Evolutionary conservation across 2,329 filamentous ascomycete species (phyloP).

Genomic region (Exutisphaerella laricina): DNA sequence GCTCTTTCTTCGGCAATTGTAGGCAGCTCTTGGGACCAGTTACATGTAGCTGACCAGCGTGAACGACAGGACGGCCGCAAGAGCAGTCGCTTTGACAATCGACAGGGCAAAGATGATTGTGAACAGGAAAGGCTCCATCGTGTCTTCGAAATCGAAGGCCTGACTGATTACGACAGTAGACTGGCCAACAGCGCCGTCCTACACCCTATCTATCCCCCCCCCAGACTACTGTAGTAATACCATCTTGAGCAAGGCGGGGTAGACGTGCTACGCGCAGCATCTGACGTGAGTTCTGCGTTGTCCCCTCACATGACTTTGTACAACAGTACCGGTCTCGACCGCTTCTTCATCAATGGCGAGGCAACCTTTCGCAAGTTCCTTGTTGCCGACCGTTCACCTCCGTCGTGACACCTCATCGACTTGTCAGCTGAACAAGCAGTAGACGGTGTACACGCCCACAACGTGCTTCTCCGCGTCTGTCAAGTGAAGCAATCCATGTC

Average conservation of each 20-base stretch:
- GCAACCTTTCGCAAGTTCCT: no score
- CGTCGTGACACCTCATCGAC: no score
- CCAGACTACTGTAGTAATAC: no score
- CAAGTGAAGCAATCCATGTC: slow-evolving; percentile 1
- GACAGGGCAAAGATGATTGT: slow-evolving; percentile 13
- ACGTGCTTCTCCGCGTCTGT: background rate
- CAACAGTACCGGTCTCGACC: background rate
- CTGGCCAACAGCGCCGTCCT: no score
- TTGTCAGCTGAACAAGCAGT: background rate
- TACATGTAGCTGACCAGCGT: no score
- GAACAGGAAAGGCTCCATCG: slow-evolving; percentile 18
- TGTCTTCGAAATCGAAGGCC: no score
- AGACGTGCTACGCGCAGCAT: no score
- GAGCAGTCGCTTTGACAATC: slow-evolving; percentile 15
- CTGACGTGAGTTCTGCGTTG: slow-evolving; percentile 1
- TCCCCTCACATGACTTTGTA: slow-evolving; percentile 5
- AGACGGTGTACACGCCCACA: slow-evolving; percentile 1
- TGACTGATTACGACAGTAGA: no score
- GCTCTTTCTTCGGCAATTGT: no score
- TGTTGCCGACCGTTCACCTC: no score
- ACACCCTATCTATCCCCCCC: no score
- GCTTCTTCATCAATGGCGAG: background rate
- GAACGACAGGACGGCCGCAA: slow-evolving; percentile 16
- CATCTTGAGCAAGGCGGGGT: slow-evolving; percentile 4
- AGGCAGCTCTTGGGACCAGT: no score